Evolutionary conservation across 2,329 filamentous ascomycete species (phyloP).

Genomic region (Cercospora sp.): DNA sequence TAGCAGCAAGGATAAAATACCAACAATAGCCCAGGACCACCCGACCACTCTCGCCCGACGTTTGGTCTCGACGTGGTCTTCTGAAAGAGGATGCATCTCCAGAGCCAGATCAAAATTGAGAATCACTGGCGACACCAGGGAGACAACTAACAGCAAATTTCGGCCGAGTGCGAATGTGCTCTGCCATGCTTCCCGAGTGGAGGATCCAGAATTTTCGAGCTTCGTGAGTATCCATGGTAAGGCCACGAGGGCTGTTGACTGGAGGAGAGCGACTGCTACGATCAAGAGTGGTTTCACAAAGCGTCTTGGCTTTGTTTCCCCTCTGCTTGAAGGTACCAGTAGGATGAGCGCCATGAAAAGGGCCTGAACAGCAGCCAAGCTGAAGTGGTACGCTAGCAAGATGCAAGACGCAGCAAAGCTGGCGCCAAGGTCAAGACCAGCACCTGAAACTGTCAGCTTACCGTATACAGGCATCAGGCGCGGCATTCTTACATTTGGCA

Average conservation of each 20-base stretch:
- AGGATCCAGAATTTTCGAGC: neutral
- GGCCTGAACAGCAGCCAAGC: constrained; percentile 22
- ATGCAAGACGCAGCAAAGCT: constrained; percentile 13
- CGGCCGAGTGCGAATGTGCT: constrained; percentile 5
- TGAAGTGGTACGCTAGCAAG: constrained; percentile 21
- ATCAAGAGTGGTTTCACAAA: neutral
- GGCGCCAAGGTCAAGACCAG: constrained; percentile 4
- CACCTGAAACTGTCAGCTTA: constrained; percentile 9
- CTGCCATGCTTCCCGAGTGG: neutral
- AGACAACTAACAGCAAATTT: constrained; percentile 5
- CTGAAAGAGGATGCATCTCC: neutral
- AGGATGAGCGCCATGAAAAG: constrained; percentile 24
- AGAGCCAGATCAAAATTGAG: neutral
- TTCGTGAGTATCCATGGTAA: neutral
- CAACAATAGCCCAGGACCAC: constrained; percentile 2
- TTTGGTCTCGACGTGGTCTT: neutral
- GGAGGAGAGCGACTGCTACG: neutral
- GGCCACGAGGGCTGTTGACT: neutral
- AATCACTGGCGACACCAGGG: neutral
- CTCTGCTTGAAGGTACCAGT: constrained; percentile 8
- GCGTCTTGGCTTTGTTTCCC: neutral
- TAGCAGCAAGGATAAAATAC: constrained; percentile 5
- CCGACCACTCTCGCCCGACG: constrained; percentile 3
- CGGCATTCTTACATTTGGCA: constrained; percentile 19
- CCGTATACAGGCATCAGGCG: neutral